Evolutionary conservation across 2,329 filamentous ascomycete species (phyloP), one percentile per base, ranked within the genome.

Genomic region (Didymella sp.): DNA sequence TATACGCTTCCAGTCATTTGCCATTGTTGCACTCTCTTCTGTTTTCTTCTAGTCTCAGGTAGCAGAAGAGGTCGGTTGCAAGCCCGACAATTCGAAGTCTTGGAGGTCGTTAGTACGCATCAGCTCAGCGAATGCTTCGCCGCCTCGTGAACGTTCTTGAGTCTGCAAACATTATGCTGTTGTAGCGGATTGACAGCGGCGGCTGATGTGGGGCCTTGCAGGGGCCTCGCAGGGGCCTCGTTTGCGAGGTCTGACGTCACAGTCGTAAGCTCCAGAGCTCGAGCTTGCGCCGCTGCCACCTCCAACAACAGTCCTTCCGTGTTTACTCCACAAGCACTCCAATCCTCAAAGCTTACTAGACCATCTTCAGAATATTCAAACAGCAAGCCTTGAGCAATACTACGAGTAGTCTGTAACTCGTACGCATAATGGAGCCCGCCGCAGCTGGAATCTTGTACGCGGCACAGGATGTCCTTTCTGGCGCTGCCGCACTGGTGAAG

Each of bases 401-500:
- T 6, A 22, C 38, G 3, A 15, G 4, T 13, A 41, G 12, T 25
- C 22, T 9, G 21, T 25, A 24, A 9, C 17, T 22, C 2, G 8
- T 33, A 19, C 15, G 8, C 31, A 68, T 19, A 22, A 75, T 75
- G 71, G 77, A 78, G 70, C 70, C 75, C 54, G 70, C 70, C 11
- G 63, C 72, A 44, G 72, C 76, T 50, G 75, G 75, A 43, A 73
- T 71, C 21, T 59, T 77, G 7, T 77, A 78, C 49, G 72, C 74
- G 24, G 72, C 76, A 13, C 72, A 76, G 53, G 69, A 65, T 49
- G 33, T 74, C 6, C 61, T 79, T 24, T 67, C 64, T 59, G 75
- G 76, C 11, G 81, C 79, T 8, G 76, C 76, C 4, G 78, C 81
- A 24, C 70, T 84, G 6, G 79, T 81, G 24, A 81, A 82, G 58